Conservation (phyloP, 768 basidiomycete genomes). For the Mycena rebaudengoi region DNA sequence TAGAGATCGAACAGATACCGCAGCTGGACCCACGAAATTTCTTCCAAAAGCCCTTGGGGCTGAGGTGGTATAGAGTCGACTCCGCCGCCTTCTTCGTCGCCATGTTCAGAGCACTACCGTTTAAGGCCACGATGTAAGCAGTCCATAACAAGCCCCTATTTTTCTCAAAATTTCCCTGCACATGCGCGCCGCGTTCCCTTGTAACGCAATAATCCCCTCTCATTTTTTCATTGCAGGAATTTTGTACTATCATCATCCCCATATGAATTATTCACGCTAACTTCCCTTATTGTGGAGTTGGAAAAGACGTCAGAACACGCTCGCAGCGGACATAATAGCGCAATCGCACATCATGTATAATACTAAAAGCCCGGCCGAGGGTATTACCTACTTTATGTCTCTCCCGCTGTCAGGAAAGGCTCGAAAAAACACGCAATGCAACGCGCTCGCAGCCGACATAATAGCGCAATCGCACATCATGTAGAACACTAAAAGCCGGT, state of each 20-base stretch:
- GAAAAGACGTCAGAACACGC: too few relatives aligned
- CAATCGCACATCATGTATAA: slow-evolving; percentile 1
- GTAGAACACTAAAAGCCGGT: too few relatives aligned
- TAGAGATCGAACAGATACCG: neutral
- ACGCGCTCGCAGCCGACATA: neutral
- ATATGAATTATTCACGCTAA: too few relatives aligned
- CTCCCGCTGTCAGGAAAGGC: neutral
- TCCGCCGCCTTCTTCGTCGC: slow-evolving; percentile 85
- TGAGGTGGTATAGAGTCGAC: slow-evolving; percentile 89
- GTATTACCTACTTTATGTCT: slow-evolving; percentile 28
- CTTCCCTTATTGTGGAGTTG: too few relatives aligned
- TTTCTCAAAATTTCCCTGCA: too few relatives aligned
- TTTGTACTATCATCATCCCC: too few relatives aligned
- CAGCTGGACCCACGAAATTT: slow-evolving; percentile 78
- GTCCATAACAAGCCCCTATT: neutral
- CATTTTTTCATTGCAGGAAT: too few relatives aligned
- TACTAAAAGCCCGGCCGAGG: too few relatives aligned
- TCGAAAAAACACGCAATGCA: neutral
- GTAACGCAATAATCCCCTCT: too few relatives aligned
- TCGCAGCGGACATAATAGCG: neutral
- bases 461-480: neutral
- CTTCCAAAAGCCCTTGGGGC: slow-evolving; percentile 95
- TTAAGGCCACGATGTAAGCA: neutral
- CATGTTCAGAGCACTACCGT: slow-evolving; percentile 49
- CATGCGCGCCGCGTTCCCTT: too few relatives aligned